A percentile compares a stretch with the other conserved stretches of the same genome.
These are phyloP conservation scores for Taxawa tesnikishii DNA, from an alignment of 2,329 filamentous ascomycete genomes.

Conservation along the genomic window DNA sequence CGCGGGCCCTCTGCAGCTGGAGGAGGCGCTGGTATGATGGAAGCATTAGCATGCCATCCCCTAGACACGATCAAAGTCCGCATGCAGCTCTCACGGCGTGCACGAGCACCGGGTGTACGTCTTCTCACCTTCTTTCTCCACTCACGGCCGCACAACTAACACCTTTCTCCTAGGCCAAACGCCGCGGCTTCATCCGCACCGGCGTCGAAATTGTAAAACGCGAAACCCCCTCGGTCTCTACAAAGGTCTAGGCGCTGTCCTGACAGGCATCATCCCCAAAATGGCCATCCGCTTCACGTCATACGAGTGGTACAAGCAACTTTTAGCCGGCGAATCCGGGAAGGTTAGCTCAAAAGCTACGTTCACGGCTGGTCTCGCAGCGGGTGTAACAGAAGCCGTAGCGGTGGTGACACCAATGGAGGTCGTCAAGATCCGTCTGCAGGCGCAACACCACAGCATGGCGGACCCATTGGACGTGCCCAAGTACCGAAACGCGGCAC, in stretches of 20 bases:
- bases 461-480: conserved; percentile 91
- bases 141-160: not conserved
- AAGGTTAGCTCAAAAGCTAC: conserved; percentile 58
- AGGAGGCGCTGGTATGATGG: conserved; percentile 98
- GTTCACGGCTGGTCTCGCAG: conserved; percentile 72
- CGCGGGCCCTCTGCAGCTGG: conserved; percentile 50
- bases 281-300: conserved; percentile 99
- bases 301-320: conserved; percentile 88
- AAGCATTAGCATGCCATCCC: conserved; percentile 90
- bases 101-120: conserved; percentile 63
- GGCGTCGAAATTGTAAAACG: conserved; percentile 75
- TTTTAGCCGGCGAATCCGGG: conserved; percentile 58
- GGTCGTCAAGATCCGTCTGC: conserved; percentile 95
- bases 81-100: conserved; percentile 92
- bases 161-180: conserved; percentile 41
- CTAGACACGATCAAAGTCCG: conserved; percentile 97
- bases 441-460: conserved; percentile 97
- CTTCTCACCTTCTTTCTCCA: conserved; percentile 3
- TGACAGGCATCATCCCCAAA: conserved; percentile 94
- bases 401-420: conserved; percentile 97
- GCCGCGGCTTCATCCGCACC: conserved; percentile 77
- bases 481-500: conserved; percentile 92
- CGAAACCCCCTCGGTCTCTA: conserved; percentile 91
- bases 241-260: conserved; percentile 93
- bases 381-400: conserved; percentile 92